Percentiles rank a stretch among this genome's conserved stretches.
Conservation (phyloP, 1,139 yeast genomes). For the Geotrichum europaeum region DNA sequence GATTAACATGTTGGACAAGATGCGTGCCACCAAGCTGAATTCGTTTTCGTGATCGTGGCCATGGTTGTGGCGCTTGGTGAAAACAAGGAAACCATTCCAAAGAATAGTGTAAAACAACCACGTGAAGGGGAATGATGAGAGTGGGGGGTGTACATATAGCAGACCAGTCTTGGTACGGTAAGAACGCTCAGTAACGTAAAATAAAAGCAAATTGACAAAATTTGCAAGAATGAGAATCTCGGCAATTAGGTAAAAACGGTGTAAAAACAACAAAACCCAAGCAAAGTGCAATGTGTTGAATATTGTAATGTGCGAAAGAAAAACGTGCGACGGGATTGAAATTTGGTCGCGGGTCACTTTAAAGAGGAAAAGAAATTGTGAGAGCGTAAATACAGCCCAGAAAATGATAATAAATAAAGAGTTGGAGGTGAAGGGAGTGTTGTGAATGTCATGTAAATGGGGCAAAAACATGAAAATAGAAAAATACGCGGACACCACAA, state of each 20-base stretch:
- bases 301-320: conserved; percentile 48
- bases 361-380: conserved; percentile 50
- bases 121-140: conserved; percentile 61
- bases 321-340: not conserved
- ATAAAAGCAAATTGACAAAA: conserved; percentile 50
- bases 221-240: conserved; percentile 54
- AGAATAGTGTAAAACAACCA: conserved; percentile 69
- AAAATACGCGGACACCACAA: conserved; percentile 49
- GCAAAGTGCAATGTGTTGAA: conserved; percentile 55
- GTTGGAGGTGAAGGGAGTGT: conserved; percentile 67
- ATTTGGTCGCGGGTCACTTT: conserved; percentile 28
- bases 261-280: conserved; percentile 59
- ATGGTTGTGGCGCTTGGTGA: conserved; percentile 38
- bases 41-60: conserved; percentile 35
- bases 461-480: conserved; percentile 40
- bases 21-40: conserved; percentile 47
- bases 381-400: conserved; percentile 51
- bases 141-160: conserved; percentile 58
- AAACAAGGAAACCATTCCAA: conserved; percentile 78
- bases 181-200: conserved; percentile 58
- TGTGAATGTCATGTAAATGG: conserved; percentile 42
- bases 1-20: conserved; percentile 63
- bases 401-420: conserved; percentile 47
- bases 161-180: conserved; percentile 47
- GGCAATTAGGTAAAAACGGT: conserved; percentile 46